Base-by-base conservation (phyloP, 257 asterid species). In the Solanum chmielewskii region DNA sequence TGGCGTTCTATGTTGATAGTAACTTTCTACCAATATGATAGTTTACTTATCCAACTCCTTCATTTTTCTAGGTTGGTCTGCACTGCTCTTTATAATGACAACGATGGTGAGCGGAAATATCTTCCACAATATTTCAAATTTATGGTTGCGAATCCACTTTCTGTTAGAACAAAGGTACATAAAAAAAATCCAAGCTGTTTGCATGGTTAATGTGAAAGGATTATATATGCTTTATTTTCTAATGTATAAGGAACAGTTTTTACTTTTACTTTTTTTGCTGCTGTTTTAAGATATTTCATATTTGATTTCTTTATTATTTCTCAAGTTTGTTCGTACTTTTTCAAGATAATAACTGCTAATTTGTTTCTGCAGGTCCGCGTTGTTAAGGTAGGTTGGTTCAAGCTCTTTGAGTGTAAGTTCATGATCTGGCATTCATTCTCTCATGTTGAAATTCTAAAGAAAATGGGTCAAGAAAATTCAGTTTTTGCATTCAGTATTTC, bases 111-210 rank as follows among this genome's bases (percentile, higher is more conserved):
- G 90, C 94, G 99, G 90, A 97, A 97, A 92, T 97, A 97, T 91
- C 98, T 97, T 89, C 99, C 99, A 23, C 99, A 96, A 92, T 97
- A 94, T 92, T 97, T 95, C 95, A 97, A 97, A 90, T 97, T 97
- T 87, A 93, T 93, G 83, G 99, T 97, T 87, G 93, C 99, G 31
- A 97, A 97, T 92, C 99, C 99, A 75, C 96, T 97, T 88, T 95
- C 99, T 64, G 99, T 97, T 86, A 94, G 97, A 92, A 97, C 99
- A 44, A 97, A 97, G 99, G 99, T 97, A 93, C 85, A 49, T 60
- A 37, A 85, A 68, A 20, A 29, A 62, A 31, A 44, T 13, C 25
- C 13, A 25, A 52, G 64, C 27, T 25, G 84, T 25, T 44, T 75
- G 83, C 83, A 75, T 10, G 83, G 52, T 35, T 80, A 16, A 27